Conservation (phyloP, 371 early-diverging fungal species). For the Apophysomyces trapeziformis region DNA sequence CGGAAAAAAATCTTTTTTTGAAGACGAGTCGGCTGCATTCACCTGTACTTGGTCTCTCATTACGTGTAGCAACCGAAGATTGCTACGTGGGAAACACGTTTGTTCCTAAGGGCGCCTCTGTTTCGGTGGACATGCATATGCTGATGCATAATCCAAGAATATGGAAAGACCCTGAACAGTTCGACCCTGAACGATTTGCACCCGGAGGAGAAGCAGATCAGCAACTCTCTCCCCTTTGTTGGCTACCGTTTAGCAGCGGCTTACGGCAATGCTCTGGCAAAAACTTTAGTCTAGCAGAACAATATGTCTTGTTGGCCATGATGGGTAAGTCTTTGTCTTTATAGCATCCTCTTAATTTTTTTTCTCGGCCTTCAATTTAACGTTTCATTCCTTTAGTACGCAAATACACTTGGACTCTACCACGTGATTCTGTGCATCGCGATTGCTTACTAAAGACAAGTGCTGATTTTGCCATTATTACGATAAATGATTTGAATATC, state of each 20-base stretch:
- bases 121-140: constrained; percentile 17
- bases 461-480: background rate
- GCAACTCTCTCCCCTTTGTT: constrained; percentile 6
- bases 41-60: background rate
- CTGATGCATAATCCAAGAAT: constrained; percentile 28
- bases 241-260: constrained; percentile 21
- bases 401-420: constrained; percentile 19
- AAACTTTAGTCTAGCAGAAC: constrained; percentile 26
- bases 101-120: constrained; percentile 19
- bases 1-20: too few species aligned
- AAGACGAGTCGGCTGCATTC: constrained; percentile 14
- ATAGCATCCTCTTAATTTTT: background rate
- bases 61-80: constrained; percentile 16
- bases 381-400: constrained; percentile 6
- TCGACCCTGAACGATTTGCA: constrained; percentile 32
- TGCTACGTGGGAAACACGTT: constrained; percentile 12
- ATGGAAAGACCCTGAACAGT: constrained; percentile 29
- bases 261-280: constrained; percentile 23
- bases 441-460: constrained; percentile 13
- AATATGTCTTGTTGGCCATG: constrained; percentile 19
- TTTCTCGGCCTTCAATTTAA: background rate
- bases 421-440: constrained; percentile 17
- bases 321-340: constrained; percentile 22
- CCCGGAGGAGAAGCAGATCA: constrained; percentile 23
- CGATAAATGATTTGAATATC: constrained; percentile 4